Evolutionary conservation across 257 asterid species (phyloP), one percentile per base, ranked within the genome.

Genomic region (Gynochthodes officinalis): DNA sequence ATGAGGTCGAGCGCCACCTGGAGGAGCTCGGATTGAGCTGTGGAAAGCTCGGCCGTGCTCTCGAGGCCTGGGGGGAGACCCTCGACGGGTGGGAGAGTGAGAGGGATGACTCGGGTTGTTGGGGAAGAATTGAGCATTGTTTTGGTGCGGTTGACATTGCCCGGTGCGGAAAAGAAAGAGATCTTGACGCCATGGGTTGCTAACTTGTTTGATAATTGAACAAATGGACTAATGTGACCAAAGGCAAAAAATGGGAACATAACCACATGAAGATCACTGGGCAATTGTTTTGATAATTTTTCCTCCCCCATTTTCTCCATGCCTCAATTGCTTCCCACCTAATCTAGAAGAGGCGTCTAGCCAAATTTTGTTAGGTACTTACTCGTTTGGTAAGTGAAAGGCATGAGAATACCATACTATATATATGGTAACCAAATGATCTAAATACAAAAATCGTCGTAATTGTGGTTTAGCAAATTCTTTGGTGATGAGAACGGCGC

Each of bases 191-290:
- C 86, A 68, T 73, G 80, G 4, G 76, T 35, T 44, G 87, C 70
- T 1, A 87, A 79, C 79, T 87, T 84, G 76, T 86, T 84, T 46
- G 89, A 77, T 2, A 86, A 76, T 65, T 86, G 89, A 39, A 84
- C 89, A 46, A 86, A 82, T 33, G 91, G 91, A 70, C 87, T 82
- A 14, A 86, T 86, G 48, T 84, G 88, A 48, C 89, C 89, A 63
- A 84, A 86, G 5, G 86, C 91, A 14, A 84, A 84, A 63, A 75
- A 81, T 5, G 89, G 89, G 49, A 86, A 82, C 91, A 86, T 79
- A 5, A 80, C 85, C 1, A 86, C 73, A 59, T 84, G 87, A 48
- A 86, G 85, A 23, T 33, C 52, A 5, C 28, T 7, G 59, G 53
- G 7, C 12, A 16, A 21, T 13, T 25, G 37, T 4, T 27, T 54